Percentiles rank a stretch among this genome's conserved stretches.
phyloP scores from a whole-genome alignment of 805 yeast species.

The Tetrapisispora arboricola region DNA sequence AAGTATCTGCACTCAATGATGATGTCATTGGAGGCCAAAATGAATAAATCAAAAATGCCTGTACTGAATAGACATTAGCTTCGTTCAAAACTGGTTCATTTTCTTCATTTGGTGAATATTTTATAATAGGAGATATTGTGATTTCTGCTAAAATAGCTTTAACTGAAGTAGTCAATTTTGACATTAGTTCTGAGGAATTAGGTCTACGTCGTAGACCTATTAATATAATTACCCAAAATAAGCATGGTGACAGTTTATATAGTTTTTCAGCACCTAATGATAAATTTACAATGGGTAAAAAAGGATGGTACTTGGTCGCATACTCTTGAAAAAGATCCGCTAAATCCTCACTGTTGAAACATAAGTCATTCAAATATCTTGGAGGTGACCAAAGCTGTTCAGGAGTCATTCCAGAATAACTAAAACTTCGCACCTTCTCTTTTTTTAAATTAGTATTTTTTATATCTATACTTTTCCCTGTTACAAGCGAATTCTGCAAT shows the following conservation, averaged over 20 bases:
- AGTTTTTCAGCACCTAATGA: conserved; percentile 71
- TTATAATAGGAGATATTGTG: conserved; percentile 80
- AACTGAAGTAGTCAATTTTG: conserved; percentile 55
- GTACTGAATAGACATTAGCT: conserved; percentile 87
- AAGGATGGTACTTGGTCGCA: conserved; percentile 68
- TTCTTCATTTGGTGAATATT: conserved; percentile 67
- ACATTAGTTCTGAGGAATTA: conserved; percentile 36
- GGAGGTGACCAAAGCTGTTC: conserved; percentile 46
- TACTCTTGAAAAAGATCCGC: conserved; percentile 56
- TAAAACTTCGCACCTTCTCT: background rate
- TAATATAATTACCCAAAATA: conserved; percentile 89
- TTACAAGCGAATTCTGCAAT: background rate
- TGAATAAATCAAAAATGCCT: conserved; percentile 79
- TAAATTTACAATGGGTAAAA: conserved; percentile 81
- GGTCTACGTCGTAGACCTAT: conserved; percentile 63
- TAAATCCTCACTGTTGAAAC: conserved; percentile 49
- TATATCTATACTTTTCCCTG: background rate
- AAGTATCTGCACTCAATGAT: conserved; percentile 87
- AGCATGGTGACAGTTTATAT: conserved; percentile 70
- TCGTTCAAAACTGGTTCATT: conserved; percentile 80
- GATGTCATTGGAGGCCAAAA: conserved; percentile 96
- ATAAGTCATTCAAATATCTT: conserved; percentile 60
- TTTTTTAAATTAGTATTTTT: no score
- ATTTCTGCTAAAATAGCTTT: conserved; percentile 77
- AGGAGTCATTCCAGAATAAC: conserved; percentile 14